Conservation (phyloP, 768 basidiomycete genomes). For the Coprinopsis strossmayeri region DNA sequence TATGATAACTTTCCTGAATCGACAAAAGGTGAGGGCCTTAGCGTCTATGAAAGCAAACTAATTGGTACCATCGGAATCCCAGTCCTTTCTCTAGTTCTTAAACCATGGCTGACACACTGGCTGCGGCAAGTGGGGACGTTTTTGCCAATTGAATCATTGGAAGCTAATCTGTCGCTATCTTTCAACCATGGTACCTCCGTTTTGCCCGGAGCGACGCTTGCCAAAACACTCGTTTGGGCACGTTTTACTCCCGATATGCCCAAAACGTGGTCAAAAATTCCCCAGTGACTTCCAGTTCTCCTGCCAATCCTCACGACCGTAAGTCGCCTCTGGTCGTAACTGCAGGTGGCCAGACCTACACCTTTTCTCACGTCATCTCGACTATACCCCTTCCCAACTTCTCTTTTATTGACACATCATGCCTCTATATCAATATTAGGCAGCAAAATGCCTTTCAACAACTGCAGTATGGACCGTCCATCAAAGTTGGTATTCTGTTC, state of each 20-base stretch:
- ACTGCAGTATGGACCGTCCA: slow-evolving; percentile 28
- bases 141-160: no score
- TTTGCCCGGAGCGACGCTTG: background rate
- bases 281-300: background rate
- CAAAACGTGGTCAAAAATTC: background rate
- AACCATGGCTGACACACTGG: no score
- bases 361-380: slow-evolving; percentile 35
- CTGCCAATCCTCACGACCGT: slow-evolving; percentile 2
- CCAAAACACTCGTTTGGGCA: background rate
- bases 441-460: slow-evolving; percentile 28
- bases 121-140: no score
- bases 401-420: slow-evolving; percentile 23
- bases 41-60: no score
- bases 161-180: no score
- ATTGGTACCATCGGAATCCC: no score
- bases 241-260: background rate
- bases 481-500: slow-evolving; percentile 40
- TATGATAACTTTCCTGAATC: no score
- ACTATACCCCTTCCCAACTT: slow-evolving; percentile 32
- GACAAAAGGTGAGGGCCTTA: no score
- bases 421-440: slow-evolving; percentile 13
- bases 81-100: no score
- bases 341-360: slow-evolving; percentile 7
- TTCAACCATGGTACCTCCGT: slow-evolving; percentile 7
- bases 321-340: slow-evolving; percentile 8